Evolutionary conservation across 768 basidiomycete genomes (phyloP), one percentile per base, ranked within the genome.

Genomic region (Leccinellum luteum): DNA sequence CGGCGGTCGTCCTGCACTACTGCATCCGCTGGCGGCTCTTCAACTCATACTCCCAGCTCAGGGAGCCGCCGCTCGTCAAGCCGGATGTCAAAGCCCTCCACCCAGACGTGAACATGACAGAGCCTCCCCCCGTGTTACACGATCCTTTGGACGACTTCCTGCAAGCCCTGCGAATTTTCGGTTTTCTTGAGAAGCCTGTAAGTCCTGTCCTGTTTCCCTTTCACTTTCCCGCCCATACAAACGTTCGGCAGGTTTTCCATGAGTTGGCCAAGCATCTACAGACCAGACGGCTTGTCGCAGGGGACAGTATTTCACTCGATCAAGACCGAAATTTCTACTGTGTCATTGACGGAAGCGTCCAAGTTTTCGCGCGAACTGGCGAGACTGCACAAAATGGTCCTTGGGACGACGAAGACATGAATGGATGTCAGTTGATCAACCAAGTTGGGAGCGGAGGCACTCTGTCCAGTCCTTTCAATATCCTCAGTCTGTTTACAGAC

Each of bases 101-200:
- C 74, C 94, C 94, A 2, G 94, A 97, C 69, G 89, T 96, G 21
- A 94, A 94, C 58, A 83, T 87, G 15, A 73, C 79, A 66, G 86
- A 89, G 53, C 78, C 85, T 14, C 83, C 85, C 0, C 83, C 89
- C 13, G 81, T 89, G 1, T 94, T 98, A 69, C 94, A 96, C 70
- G 95, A 96, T 66, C 98, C 98, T 65, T 80, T 98, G 27, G 96
- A 98, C 70, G 97, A 99, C 67, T 98, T 99, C 70, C 74, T 98
- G 54, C 89, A 95, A 64, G 97, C 97, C 12, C 92, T 99, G 56
- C 84, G 95, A 48, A 92, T 99, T 10, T 99, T 99, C 66, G 97
- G 97, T 19, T 98, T 98, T 70, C 76, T 87, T 10, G 97, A 99
- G 76, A 98, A 97, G 75, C 95, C 95, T 0, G 97, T 95, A 62